A percentile compares a stretch with the other conserved stretches of the same genome.
phyloP scores from a whole-genome alignment of 73 alveolate species.

The Urostyla sp. region DNA sequence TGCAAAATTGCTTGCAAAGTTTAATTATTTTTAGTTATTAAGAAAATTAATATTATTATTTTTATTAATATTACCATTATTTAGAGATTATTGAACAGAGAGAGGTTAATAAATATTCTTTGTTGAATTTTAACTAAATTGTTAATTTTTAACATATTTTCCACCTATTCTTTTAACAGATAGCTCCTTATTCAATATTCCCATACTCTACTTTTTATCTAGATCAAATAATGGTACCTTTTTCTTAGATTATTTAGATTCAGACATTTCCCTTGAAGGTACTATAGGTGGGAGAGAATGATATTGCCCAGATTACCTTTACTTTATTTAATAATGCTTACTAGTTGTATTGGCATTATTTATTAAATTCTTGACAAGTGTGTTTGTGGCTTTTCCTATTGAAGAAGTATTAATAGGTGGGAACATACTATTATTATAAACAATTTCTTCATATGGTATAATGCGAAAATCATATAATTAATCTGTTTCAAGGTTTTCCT shows the following conservation, averaged over 20 bases:
- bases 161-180: slow-evolving; percentile 3
- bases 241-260: background rate
- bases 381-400: slow-evolving; percentile 26
- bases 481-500: slow-evolving; percentile 19
- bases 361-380: background rate
- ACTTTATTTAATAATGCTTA: background rate
- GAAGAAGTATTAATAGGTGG: slow-evolving; percentile 42
- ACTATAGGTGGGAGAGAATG: slow-evolving; percentile 52
- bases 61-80: background rate
- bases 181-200: background rate
- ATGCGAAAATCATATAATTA: slow-evolving; percentile 52
- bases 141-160: background rate
- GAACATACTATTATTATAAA: slow-evolving; percentile 15
- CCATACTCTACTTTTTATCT: background rate
- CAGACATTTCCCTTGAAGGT: slow-evolving; percentile 11
- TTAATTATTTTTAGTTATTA: slow-evolving; percentile 10
- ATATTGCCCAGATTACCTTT: background rate
- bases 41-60: background rate
- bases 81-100: background rate
- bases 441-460: slow-evolving; percentile 31
- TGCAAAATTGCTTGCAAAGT: slow-evolving; percentile 46
- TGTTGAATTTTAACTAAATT: background rate
- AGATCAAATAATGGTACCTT: no score
- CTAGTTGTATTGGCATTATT: slow-evolving; percentile 10
- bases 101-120: slow-evolving; percentile 21